Evolutionary conservation across 2,329 filamentous ascomycete species (phyloP).

Genomic region (Kalaharituber pfeilii): DNA sequence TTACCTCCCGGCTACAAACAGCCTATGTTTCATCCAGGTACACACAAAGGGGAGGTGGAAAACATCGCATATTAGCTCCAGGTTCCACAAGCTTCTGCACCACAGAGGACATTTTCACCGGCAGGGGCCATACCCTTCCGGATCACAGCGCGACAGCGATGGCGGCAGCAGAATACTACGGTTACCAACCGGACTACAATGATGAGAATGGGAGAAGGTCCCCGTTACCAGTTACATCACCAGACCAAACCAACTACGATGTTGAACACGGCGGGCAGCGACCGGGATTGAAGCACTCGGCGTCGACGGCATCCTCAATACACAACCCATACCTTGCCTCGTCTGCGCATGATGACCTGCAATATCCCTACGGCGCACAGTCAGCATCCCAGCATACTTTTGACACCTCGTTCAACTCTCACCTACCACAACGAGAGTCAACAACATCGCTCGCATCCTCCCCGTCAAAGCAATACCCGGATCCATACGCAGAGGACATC

Average conservation of each 20-base stretch:
- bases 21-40: too few species aligned
- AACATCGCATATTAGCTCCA: too few species aligned
- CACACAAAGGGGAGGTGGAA: too few species aligned
- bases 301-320: not conserved
- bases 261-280: not conserved
- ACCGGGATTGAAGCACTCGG: not conserved
- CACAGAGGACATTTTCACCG: too few species aligned
- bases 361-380: slow-evolving; percentile 1
- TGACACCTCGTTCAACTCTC: slow-evolving; percentile 16
- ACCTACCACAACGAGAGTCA: slow-evolving; percentile 6
- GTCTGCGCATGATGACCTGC: slow-evolving; percentile 8
- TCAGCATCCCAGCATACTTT: slow-evolving; percentile 6
- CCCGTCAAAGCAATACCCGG: slow-evolving; percentile 9
- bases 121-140: too few species aligned
- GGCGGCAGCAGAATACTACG: not conserved
- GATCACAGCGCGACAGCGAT: too few species aligned
- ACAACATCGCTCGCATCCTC: slow-evolving; percentile 1
- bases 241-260: too few species aligned
- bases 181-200: not conserved
- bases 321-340: not conserved
- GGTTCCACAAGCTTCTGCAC: too few species aligned
- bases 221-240: not conserved
- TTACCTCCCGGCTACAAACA: too few species aligned
- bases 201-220: not conserved
- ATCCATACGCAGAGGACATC: slow-evolving; percentile 16